phyloP scores from a whole-genome alignment of 1,139 yeast genomes.

The Komagataea norvegica region DNA sequence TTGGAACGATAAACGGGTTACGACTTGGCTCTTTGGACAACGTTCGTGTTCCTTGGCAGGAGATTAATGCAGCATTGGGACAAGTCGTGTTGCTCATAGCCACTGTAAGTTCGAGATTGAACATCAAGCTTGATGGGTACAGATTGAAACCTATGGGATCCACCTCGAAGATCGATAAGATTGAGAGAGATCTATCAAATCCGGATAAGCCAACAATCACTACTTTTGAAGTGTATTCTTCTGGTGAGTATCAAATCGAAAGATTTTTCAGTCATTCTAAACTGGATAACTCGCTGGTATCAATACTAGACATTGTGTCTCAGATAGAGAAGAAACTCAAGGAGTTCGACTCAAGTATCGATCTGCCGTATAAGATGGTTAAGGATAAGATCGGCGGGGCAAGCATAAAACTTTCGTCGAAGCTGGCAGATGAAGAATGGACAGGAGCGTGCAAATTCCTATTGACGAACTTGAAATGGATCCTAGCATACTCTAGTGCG shows the following conservation, averaged over 20 bases:
- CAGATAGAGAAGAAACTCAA: constrained; percentile 52
- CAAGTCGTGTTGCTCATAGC: constrained; percentile 68
- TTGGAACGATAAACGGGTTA: constrained; percentile 84
- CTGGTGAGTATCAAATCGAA: constrained; percentile 31
- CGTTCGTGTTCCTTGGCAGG: constrained; percentile 76
- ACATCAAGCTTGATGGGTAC: constrained; percentile 53
- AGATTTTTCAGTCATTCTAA: constrained; percentile 65
- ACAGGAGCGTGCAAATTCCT: constrained; percentile 82
- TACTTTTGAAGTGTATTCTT: constrained; percentile 20
- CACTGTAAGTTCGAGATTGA: constrained; percentile 57
- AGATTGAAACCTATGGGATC: constrained; percentile 81
- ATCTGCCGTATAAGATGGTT: constrained; percentile 62
- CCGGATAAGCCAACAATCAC: constrained; percentile 26
- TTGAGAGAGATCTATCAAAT: constrained; percentile 34
- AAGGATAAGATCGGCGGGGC: constrained; percentile 75
- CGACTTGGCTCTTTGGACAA: constrained; percentile 64
- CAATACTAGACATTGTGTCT: constrained; percentile 56
- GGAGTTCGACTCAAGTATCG: constrained; percentile 49
- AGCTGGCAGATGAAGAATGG: constrained; percentile 73
- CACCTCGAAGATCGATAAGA: constrained; percentile 68
- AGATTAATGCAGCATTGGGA: constrained; percentile 89
- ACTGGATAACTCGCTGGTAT: constrained; percentile 73
- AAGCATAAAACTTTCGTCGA: constrained; percentile 64
- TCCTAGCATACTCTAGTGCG: constrained; percentile 34
- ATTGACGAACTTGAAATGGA: constrained; percentile 52